Percentiles rank a stretch among this genome's conserved stretches.
These are phyloP conservation scores for Tetrapisispora pingtungensis DNA, from an alignment of 805 yeast genomes.

Conservation along the genomic window DNA sequence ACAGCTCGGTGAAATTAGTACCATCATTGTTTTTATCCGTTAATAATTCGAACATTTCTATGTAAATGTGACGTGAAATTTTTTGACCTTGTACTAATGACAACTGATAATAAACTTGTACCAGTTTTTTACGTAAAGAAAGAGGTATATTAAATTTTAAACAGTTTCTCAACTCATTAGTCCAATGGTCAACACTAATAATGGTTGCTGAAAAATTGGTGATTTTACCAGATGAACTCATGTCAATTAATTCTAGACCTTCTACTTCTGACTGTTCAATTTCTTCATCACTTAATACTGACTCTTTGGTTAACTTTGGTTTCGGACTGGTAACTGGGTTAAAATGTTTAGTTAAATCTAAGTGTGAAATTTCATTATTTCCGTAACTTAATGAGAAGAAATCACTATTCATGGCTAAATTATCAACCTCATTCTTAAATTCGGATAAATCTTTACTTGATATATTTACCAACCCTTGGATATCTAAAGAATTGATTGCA, in stretches of 20 bases:
- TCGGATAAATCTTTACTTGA: slow-evolving; percentile 58
- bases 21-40: slow-evolving; percentile 33
- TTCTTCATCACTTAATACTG: slow-evolving; percentile 33
- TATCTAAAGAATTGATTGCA: slow-evolving; percentile 64
- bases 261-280: slow-evolving; percentile 33
- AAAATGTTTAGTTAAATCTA: slow-evolving; percentile 20
- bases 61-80: slow-evolving; percentile 48
- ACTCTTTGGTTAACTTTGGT: background rate
- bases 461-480: slow-evolving; percentile 58
- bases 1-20: slow-evolving; percentile 24
- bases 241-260: slow-evolving; percentile 17
- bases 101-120: slow-evolving; percentile 61
- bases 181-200: slow-evolving; percentile 72
- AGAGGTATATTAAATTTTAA: slow-evolving; percentile 69
- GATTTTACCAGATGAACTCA: slow-evolving; percentile 43
- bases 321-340: background rate
- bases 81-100: slow-evolving; percentile 66
- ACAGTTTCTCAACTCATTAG: slow-evolving; percentile 74
- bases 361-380: slow-evolving; percentile 27
- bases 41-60: slow-evolving; percentile 49
- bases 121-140: slow-evolving; percentile 46
- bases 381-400: slow-evolving; percentile 28
- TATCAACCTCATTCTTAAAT: slow-evolving; percentile 31
- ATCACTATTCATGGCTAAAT: slow-evolving; percentile 45
- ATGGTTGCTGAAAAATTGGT: slow-evolving; percentile 63